Evolutionary conservation across 495 filamentous ascomycete species (phyloP), one percentile per base, ranked within the genome.

Genomic region (Cercophora scortea): DNA sequence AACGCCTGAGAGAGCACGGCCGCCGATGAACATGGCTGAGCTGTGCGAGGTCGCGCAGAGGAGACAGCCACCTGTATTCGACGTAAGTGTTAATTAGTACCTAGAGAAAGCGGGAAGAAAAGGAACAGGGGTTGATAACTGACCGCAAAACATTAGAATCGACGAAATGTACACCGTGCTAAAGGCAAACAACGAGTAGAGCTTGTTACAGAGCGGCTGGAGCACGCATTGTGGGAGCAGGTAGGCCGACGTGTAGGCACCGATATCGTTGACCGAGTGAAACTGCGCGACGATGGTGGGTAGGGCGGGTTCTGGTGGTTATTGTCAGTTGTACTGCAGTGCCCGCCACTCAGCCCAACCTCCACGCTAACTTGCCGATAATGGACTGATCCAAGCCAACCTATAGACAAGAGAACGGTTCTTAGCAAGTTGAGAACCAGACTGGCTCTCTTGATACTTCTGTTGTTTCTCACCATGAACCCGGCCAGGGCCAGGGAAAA

Each of bases 171-270:
- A 46, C 10, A 46, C 44, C 4, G 44, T 35, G 44, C 44, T 46
- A 25, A 46, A 46, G 44, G 44, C 44, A 34, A 46, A 46, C 19
- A 46, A 10, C 12, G 44, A 46, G 44, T 46, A 46, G 25, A 46
- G 25, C 25, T 46, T 46, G 44, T 46, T 46, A 25, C 44, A 46
- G 2, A 46, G 44, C 25, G 44, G 44, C 25, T 46, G 44, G 4
- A 46, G 32, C 44, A 46, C 44, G 44, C 44, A 46, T 16, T 46
- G 44, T 4, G 44, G 44, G 11, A 46, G 25, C 25, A 46, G 44
- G n/a, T 46, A 46, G 25, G 44, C 44, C 1, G 44, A 46, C 10
- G 44, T 46, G 32, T 46, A 46, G 44, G 44, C 25, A 11, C 44
- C 44, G 8, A 46, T 46, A 13, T 46, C 44, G 25, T 33, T 10